phyloP scores from a whole-genome alignment of 805 yeast species.

The Cyberlindnera bimundalis region DNA sequence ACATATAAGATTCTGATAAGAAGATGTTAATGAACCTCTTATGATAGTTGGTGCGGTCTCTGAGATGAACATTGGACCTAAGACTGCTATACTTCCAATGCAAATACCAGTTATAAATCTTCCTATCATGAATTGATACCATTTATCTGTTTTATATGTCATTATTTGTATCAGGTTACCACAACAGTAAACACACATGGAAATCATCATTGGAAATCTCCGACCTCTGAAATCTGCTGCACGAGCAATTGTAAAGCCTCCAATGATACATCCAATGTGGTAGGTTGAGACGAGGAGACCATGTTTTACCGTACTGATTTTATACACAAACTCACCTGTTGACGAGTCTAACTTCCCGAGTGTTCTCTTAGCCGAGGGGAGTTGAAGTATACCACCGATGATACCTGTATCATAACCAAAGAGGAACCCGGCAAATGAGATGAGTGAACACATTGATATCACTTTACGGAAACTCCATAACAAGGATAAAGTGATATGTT shows the following conservation, averaged over 20 bases:
- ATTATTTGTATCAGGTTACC: conserved; percentile 61
- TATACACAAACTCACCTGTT: conserved; percentile 43
- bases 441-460: conserved; percentile 38
- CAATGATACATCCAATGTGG: conserved; percentile 69
- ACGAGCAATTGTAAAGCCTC: conserved; percentile 59
- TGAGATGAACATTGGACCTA: conserved; percentile 67
- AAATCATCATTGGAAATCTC: conserved; percentile 51
- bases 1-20: conserved; percentile 62
- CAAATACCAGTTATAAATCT: conserved; percentile 69
- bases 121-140: conserved; percentile 66
- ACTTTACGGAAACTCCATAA: conserved; percentile 12
- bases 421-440: conserved; percentile 69
- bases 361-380: conserved; percentile 44
- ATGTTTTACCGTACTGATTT: conserved; percentile 8
- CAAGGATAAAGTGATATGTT: not conserved
- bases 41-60: conserved; percentile 64
- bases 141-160: conserved; percentile 37
- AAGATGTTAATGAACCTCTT: conserved; percentile 64
- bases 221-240: conserved; percentile 61
- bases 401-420: conserved; percentile 79
- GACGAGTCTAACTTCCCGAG: not conserved
- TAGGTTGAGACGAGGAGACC: conserved; percentile 55
- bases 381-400: conserved; percentile 65
- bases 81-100: conserved; percentile 70
- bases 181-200: conserved; percentile 52